Conservation (phyloP, 2,329 filamentous ascomycete species). For the Penicillium sp. region DNA sequence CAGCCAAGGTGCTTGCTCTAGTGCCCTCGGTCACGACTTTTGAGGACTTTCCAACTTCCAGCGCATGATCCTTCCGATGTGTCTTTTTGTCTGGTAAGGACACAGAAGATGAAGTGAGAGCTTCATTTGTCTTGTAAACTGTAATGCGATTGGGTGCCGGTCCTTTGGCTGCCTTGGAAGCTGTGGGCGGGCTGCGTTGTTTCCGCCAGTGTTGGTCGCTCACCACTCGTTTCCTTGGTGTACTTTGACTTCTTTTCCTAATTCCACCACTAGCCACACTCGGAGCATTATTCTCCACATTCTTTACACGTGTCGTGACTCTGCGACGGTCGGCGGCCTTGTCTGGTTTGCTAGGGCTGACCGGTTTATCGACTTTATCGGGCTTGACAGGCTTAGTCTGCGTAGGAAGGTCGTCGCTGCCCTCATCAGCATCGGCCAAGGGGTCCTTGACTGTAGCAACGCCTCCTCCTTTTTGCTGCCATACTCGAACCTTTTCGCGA, state of each 20-base stretch:
- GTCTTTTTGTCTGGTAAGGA: slow-evolving; percentile 26
- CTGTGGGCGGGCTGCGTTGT: slow-evolving; percentile 47
- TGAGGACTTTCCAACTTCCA: slow-evolving; percentile 19
- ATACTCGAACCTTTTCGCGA: slow-evolving; percentile 73
- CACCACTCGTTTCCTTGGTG: slow-evolving; percentile 86
- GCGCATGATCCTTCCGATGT: slow-evolving; percentile 22
- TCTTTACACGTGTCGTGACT: slow-evolving; percentile 17
- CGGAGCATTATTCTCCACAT: slow-evolving; percentile 17
- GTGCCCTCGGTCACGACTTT: slow-evolving; percentile 25
- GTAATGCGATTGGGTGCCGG: slow-evolving; percentile 41
- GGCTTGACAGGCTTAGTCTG: slow-evolving; percentile 25
- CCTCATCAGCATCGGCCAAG: slow-evolving; percentile 50
- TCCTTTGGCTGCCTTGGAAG: slow-evolving; percentile 32
- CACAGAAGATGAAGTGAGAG: slow-evolving; percentile 22
- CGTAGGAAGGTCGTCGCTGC: slow-evolving; percentile 29
- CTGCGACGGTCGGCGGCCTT: slow-evolving; percentile 9
- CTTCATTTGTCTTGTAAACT: slow-evolving; percentile 33
- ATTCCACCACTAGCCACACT: slow-evolving; percentile 15
- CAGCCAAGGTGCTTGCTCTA: slow-evolving; percentile 20
- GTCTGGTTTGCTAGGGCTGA: slow-evolving; percentile 18
- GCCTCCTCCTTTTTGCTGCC: slow-evolving; percentile 74
- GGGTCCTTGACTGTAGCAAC: slow-evolving; percentile 58
- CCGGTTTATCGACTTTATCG: slow-evolving; percentile 19
- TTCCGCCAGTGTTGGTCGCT: slow-evolving; percentile 83
- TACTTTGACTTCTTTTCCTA: slow-evolving; percentile 47